Evolutionary conservation across 768 basidiomycete species (phyloP).

Genomic region (Lentinula edodes): DNA sequence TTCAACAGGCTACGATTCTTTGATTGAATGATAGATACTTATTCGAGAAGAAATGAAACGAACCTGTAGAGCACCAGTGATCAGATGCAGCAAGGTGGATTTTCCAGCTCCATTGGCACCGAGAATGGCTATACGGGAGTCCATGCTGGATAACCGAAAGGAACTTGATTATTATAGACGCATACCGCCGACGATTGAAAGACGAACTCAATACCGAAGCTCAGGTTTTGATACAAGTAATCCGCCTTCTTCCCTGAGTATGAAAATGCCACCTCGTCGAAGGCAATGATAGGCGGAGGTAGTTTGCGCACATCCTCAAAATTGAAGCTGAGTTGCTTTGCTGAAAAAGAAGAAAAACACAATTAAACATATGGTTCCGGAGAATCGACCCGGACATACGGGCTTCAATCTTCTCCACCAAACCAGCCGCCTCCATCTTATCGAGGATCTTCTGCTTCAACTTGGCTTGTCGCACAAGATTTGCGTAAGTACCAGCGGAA

Average conservation of each 20-base stretch:
- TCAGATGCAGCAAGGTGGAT: slow-evolving; percentile 85
- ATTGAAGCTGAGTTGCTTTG: slow-evolving; percentile 81
- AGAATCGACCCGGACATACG: slow-evolving; percentile 10
- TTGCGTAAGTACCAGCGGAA: slow-evolving; percentile 99
- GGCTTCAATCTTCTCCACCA: slow-evolving; percentile 86
- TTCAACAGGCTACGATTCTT: slow-evolving; percentile 51
- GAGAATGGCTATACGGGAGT: slow-evolving; percentile 91
- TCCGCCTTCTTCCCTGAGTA: slow-evolving; percentile 89
- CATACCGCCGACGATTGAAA: background rate
- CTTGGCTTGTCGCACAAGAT: slow-evolving; percentile 97
- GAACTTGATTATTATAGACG: background rate
- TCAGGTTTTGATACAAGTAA: slow-evolving; percentile 81
- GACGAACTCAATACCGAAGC: slow-evolving; percentile 96
- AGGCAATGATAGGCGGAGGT: slow-evolving; percentile 96
- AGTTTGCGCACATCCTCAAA: slow-evolving; percentile 93
- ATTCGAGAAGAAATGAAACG: background rate
- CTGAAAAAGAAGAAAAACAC: background rate
- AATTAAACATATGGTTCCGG: background rate
- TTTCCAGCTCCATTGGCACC: slow-evolving; percentile 96
- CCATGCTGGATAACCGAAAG: slow-evolving; percentile 54
- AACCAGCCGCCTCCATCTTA: slow-evolving; percentile 99
- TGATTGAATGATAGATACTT: background rate
- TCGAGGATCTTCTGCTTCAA: slow-evolving; percentile 99
- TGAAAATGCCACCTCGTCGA: slow-evolving; percentile 90
- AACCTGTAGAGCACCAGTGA: slow-evolving; percentile 60